phyloP scores from a whole-genome alignment of 1,284 basidiomycete species.

The Melampsora abietis-canadensis region DNA sequence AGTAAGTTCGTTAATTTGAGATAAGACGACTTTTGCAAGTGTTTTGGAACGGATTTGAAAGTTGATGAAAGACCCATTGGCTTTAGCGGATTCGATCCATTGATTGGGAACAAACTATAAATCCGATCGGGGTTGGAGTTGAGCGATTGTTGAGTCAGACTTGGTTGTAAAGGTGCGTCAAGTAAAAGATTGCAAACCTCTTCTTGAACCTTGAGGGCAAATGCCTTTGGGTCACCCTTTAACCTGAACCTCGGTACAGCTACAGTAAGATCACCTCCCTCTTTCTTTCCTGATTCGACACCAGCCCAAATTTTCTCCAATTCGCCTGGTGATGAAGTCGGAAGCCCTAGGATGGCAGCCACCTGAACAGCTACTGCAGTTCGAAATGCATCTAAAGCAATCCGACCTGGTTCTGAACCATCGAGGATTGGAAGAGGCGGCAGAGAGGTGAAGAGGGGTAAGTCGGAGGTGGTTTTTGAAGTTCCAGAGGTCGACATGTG shows the following conservation, averaged over 20 bases:
- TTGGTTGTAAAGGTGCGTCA: not conserved
- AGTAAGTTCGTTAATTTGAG: constrained; percentile 74
- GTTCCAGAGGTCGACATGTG: too few relatives aligned
- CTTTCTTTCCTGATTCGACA: constrained; percentile 86
- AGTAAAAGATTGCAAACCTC: constrained; percentile 59
- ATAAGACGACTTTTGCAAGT: constrained; percentile 72
- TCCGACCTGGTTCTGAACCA: constrained; percentile 64
- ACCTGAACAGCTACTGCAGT: constrained; percentile 76
- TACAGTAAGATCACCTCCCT: constrained; percentile 77
- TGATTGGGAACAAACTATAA: constrained; percentile 58
- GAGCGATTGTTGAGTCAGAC: constrained; percentile 3
- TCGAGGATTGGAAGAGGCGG: constrained; percentile 50
- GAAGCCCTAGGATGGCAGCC: constrained; percentile 63
- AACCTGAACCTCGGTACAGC: constrained; percentile 87
- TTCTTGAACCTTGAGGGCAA: constrained; percentile 70
- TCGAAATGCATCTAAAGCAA: constrained; percentile 77
- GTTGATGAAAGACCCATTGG: constrained; percentile 75
- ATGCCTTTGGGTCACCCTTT: constrained; percentile 70
- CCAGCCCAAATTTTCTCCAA: constrained; percentile 68
- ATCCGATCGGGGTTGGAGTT: constrained; percentile 50
- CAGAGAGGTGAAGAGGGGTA: constrained; percentile 50
- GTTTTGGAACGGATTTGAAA: constrained; percentile 71
- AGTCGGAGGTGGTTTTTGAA: constrained; percentile 56
- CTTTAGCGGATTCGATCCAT: constrained; percentile 63
- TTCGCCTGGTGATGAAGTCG: constrained; percentile 62